These are phyloP conservation scores for Truncatella angustata DNA, from an alignment of 2,329 filamentous ascomycete species.

Conservation along the genomic window DNA sequence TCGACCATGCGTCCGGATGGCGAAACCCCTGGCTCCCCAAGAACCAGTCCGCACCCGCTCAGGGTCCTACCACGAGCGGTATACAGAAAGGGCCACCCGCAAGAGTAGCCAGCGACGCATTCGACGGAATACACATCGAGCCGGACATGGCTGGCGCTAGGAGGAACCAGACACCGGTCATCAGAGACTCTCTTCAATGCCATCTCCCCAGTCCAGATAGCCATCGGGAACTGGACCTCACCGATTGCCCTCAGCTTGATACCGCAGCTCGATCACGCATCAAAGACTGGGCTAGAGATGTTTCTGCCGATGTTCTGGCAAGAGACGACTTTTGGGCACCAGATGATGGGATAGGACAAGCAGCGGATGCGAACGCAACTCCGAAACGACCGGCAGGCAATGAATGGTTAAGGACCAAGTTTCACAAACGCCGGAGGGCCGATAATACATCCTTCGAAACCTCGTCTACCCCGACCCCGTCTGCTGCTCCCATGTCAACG, in stretches of 20 bases:
- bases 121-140: too few relatives aligned
- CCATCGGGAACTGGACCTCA: slow-evolving; percentile 21
- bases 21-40: slow-evolving; percentile 49
- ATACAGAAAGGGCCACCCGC: slow-evolving; percentile 8
- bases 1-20: slow-evolving; percentile 50
- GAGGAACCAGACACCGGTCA: slow-evolving; percentile 11
- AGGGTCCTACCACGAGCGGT: slow-evolving; percentile 6
- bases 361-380: slow-evolving; percentile 10
- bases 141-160: not conserved
- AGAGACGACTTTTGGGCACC: slow-evolving; percentile 30
- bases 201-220: slow-evolving; percentile 38
- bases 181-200: slow-evolving; percentile 30
- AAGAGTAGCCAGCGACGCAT: slow-evolving; percentile 10
- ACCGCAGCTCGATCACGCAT: slow-evolving; percentile 21
- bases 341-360: slow-evolving; percentile 1
- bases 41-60: not conserved
- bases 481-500: slow-evolving; percentile 7
- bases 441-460: slow-evolving; percentile 16
- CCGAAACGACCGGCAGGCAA: slow-evolving; percentile 18
- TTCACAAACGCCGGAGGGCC: slow-evolving; percentile 21
- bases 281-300: slow-evolving; percentile 23
- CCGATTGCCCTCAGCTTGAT: slow-evolving; percentile 11
- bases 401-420: slow-evolving; percentile 27
- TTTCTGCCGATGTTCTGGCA: slow-evolving; percentile 16
- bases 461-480: not conserved